phyloP scores from a whole-genome alignment of 2,329 filamentous ascomycete genomes.

The Podosphaera fusca region DNA sequence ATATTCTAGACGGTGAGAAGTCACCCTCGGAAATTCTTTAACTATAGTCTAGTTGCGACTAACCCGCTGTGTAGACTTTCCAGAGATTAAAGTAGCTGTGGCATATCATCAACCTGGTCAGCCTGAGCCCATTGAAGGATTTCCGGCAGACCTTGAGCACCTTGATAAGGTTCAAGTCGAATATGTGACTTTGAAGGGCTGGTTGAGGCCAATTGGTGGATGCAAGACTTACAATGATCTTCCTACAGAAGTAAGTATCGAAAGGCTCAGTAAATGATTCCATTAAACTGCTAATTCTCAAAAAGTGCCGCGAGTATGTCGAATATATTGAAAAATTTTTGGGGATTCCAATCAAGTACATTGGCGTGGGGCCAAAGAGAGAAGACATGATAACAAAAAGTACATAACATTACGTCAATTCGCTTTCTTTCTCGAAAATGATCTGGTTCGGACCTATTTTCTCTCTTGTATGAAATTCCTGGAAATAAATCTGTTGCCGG shows the following conservation, averaged over 20 bases:
- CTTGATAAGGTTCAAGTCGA: constrained; percentile 35
- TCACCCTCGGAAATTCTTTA: not conserved
- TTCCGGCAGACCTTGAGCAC: constrained; percentile 37
- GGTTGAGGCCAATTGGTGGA: constrained; percentile 37
- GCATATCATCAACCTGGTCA: constrained; percentile 34
- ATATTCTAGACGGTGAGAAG: constrained; percentile 36
- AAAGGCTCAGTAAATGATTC: constrained; percentile 6
- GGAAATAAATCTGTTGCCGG: too few relatives aligned
- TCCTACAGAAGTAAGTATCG: constrained; percentile 31
- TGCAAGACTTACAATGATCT: constrained; percentile 37
- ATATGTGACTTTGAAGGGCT: constrained; percentile 38
- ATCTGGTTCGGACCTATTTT: too few relatives aligned
- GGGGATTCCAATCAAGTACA: constrained; percentile 27
- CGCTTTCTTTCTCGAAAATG: too few relatives aligned
- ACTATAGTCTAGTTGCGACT: not conserved
- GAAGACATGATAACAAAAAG: constrained; percentile 4
- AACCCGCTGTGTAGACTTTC: constrained; percentile 24
- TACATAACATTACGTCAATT: too few relatives aligned
- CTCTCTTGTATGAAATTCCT: too few relatives aligned
- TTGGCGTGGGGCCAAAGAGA: constrained; percentile 26
- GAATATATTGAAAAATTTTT: constrained; percentile 27
- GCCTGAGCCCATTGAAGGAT: constrained; percentile 29
- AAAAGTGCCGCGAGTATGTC: constrained; percentile 4
- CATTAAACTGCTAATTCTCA: constrained; percentile 7
- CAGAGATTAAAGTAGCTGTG: constrained; percentile 50